Conservation (phyloP, 805 yeast species). For the Saccharomycopsis selenospora region DNA sequence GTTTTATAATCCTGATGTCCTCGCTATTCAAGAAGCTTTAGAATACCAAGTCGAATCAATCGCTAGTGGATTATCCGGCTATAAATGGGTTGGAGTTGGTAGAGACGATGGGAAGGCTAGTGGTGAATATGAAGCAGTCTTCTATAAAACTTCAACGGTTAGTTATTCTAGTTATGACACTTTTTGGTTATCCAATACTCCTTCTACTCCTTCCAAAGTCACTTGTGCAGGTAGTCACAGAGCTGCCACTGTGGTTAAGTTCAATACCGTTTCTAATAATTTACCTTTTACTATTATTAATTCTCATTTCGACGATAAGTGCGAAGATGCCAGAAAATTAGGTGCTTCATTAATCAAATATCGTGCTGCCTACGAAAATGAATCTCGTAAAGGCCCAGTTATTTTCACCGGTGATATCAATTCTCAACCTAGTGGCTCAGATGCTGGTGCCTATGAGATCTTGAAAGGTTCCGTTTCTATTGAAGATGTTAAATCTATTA, state of each 20-base stretch:
- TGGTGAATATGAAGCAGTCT: conserved; percentile 40
- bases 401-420: conserved; percentile 42
- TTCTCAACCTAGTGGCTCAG: conserved; percentile 28
- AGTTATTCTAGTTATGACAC: conserved; percentile 31
- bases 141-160: conserved; percentile 30
- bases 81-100: conserved; percentile 37
- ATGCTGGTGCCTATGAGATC: conserved; percentile 28
- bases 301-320: conserved; percentile 37
- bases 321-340: conserved; percentile 32
- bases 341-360: conserved; percentile 31
- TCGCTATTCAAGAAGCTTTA: conserved; percentile 35
- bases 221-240: conserved; percentile 37
- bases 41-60: conserved; percentile 35
- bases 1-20: conserved; percentile 30
- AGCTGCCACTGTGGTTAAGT: conserved; percentile 33
- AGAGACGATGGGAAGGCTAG: conserved; percentile 36
- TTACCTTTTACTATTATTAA: conserved; percentile 31
- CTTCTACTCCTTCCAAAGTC: conserved; percentile 33
- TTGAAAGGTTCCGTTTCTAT: conserved; percentile 24
- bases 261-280: conserved; percentile 22
- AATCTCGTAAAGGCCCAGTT: conserved; percentile 30
- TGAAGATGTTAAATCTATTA: conserved; percentile 18
- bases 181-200: conserved; percentile 38
- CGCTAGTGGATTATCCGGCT: conserved; percentile 24
- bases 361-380: conserved; percentile 33